Evolutionary conservation across 2,329 filamentous ascomycete species (phyloP).

Genomic region (Verticillium dahliae): DNA sequence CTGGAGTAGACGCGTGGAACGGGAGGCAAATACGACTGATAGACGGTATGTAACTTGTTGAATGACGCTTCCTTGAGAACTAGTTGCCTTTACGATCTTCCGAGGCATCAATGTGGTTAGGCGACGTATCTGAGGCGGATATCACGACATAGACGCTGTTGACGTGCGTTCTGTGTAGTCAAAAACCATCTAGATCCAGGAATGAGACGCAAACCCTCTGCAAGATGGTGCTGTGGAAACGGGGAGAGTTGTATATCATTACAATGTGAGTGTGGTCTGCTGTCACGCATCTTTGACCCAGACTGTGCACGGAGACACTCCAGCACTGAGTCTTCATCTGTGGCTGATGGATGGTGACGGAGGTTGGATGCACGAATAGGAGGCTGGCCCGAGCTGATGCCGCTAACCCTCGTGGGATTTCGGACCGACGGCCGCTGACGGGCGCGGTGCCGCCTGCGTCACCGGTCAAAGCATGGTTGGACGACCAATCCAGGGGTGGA

Average conservation of each 20-base stretch:
- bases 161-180: no score
- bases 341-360: neutral
- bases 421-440: neutral
- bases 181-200: neutral
- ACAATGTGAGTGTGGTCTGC: no score
- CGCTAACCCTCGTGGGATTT: neutral
- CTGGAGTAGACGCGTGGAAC: neutral
- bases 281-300: neutral
- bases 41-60: no score
- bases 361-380: neutral
- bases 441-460: neutral
- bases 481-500: neutral
- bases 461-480: neutral
- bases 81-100: no score
- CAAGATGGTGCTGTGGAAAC: neutral
- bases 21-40: neutral
- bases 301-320: neutral
- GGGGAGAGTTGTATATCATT: no score
- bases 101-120: no score
- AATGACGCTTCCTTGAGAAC: no score
- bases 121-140: no score
- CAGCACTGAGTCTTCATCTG: neutral
- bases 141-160: no score
- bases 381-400: neutral
- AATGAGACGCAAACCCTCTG: neutral